phyloP scores from a whole-genome alignment of 1,284 basidiomycete genomes.

The Microbotryomycetes sp. region DNA sequence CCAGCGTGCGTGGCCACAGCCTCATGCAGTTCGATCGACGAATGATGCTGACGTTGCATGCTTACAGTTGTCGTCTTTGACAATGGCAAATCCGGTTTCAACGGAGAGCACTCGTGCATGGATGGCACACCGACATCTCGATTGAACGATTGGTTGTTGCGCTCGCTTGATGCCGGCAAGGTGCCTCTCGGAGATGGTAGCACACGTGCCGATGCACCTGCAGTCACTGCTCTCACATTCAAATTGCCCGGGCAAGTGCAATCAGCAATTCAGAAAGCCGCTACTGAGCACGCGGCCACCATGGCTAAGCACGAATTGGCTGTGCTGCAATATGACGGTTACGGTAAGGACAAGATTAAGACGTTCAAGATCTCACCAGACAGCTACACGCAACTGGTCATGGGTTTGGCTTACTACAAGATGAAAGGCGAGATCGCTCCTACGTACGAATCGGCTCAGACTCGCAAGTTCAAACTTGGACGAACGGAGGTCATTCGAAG shows the following conservation, averaged over 20 bases:
- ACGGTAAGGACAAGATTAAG: conserved; percentile 85
- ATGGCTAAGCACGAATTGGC: conserved; percentile 74
- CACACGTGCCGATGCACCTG: conserved; percentile 48
- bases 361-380: conserved; percentile 84
- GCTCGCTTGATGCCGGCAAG: conserved; percentile 68
- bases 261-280: conserved; percentile 49
- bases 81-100: conserved; percentile 87
- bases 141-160: conserved; percentile 89
- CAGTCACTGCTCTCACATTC: conserved; percentile 66
- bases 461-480: conserved; percentile 83
- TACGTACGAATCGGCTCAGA: conserved; percentile 92
- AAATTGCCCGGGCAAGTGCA: conserved; percentile 54
- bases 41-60: neutral
- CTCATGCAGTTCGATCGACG: neutral
- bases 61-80: conserved; percentile 77
- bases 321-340: conserved; percentile 82
- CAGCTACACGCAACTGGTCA: conserved; percentile 89
- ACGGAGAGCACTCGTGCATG: conserved; percentile 72
- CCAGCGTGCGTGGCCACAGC: conserved; percentile 56
- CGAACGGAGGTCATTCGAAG: conserved; percentile 91
- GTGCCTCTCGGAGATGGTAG: conserved; percentile 57
- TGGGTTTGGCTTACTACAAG: conserved; percentile 91
- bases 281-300: conserved; percentile 67
- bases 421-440: conserved; percentile 69
- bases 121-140: conserved; percentile 93